phyloP scores from a whole-genome alignment of 2,329 filamentous ascomycete genomes.

The Aspergillus sp. region DNA sequence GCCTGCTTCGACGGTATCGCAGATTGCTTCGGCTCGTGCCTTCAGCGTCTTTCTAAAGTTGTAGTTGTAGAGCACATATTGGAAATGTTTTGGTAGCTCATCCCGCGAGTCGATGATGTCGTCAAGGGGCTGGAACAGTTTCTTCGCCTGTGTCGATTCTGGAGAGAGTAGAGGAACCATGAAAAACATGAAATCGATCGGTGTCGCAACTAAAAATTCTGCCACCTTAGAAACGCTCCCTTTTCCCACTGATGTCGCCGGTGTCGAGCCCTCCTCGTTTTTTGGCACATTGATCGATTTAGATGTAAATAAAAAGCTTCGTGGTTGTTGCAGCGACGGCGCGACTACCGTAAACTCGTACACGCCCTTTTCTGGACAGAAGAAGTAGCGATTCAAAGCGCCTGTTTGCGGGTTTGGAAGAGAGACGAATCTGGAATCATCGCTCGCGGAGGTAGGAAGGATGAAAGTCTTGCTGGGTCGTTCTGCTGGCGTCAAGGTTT shows the following conservation, averaged over 20 bases:
- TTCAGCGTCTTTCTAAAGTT: slow-evolving; percentile 48
- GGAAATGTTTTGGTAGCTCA: slow-evolving; percentile 35
- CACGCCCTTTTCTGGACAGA: slow-evolving; percentile 53
- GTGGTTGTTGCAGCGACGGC: slow-evolving; percentile 43
- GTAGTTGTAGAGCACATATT: slow-evolving; percentile 34
- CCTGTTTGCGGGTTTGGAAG: slow-evolving; percentile 49
- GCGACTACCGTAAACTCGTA: slow-evolving; percentile 56
- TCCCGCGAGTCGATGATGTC: slow-evolving; percentile 43
- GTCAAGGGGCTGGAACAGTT: slow-evolving; percentile 43
- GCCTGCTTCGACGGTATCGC: slow-evolving; percentile 75
- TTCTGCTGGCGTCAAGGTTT: slow-evolving; percentile 16
- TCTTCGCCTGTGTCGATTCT: slow-evolving; percentile 32
- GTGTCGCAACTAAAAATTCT: slow-evolving; percentile 76
- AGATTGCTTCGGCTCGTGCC: slow-evolving; percentile 61
- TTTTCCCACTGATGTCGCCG: slow-evolving; percentile 7
- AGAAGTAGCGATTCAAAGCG: slow-evolving; percentile 47
- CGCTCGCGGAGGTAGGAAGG: slow-evolving; percentile 47
- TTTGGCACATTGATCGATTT: slow-evolving; percentile 8
- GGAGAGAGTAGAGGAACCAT: slow-evolving; percentile 64
- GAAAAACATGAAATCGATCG: slow-evolving; percentile 77
- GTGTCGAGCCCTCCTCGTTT: slow-evolving; percentile 9
- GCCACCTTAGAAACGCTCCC: slow-evolving; percentile 60
- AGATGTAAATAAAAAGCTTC: slow-evolving; percentile 50
- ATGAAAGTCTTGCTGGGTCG: slow-evolving; percentile 48
- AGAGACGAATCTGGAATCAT: slow-evolving; percentile 49